Percentiles rank a stretch among this genome's conserved stretches.
phyloP scores from a whole-genome alignment of 352 stramenopile genomes.

The Phytophthora vignae region DNA sequence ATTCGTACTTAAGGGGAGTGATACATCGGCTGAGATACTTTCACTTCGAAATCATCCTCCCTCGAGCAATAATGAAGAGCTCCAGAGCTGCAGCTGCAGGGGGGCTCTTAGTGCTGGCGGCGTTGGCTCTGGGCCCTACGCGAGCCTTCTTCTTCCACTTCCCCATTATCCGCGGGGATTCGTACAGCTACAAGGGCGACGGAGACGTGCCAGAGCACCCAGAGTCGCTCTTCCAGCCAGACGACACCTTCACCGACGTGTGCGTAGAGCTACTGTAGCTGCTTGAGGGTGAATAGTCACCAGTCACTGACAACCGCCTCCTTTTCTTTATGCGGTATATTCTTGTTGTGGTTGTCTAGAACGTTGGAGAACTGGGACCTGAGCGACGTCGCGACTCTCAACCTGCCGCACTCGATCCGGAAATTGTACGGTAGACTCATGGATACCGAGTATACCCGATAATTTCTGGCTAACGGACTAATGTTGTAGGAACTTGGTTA shows the following conservation, averaged over 20 bases:
- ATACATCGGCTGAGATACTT: slow-evolving; percentile 2
- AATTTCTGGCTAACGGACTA: background rate
- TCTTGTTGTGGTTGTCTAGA: slow-evolving; percentile 22
- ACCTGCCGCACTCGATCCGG: slow-evolving; percentile 57
- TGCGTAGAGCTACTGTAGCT: slow-evolving; percentile 21
- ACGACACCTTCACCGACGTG: slow-evolving; percentile 63
- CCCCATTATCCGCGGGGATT: slow-evolving; percentile 53
- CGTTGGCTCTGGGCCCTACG: slow-evolving; percentile 13
- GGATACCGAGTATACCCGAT: background rate
- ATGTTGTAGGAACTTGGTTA: slow-evolving; percentile 45
- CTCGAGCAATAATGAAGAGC: background rate
- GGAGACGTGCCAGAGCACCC: slow-evolving; percentile 49
- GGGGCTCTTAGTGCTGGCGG: slow-evolving; percentile 15
- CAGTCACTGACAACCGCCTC: background rate
- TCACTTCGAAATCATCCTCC: slow-evolving; percentile 6
- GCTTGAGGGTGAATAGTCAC: background rate
- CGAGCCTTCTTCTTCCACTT: slow-evolving; percentile 52
- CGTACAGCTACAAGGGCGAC: slow-evolving; percentile 65
- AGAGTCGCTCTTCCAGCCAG: slow-evolving; percentile 50
- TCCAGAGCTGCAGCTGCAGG: no score
- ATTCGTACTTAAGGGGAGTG: slow-evolving; percentile 14
- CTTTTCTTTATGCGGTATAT: background rate
- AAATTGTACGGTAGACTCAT: slow-evolving; percentile 46
- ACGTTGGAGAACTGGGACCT: slow-evolving; percentile 76
- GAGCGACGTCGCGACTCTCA: slow-evolving; percentile 43